Evolutionary conservation across 148 eudicot species (phyloP), one percentile per base, ranked within the genome.

Genomic region (Chenopodium quinoa): DNA sequence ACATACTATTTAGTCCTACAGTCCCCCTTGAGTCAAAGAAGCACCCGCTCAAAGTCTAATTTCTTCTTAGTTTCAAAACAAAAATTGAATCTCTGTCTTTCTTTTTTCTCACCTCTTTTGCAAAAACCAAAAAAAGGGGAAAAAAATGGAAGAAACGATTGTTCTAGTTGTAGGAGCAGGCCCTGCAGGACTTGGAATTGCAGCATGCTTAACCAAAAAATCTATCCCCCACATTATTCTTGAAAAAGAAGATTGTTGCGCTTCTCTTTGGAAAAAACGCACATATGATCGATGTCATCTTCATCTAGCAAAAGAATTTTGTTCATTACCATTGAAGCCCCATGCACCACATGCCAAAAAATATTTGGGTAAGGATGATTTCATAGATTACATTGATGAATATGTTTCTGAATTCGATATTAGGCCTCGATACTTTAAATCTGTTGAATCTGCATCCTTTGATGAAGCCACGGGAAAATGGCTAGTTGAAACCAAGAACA

Each of bases 201-300:
- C 90, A 0, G 90, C 85, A 56, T 88, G 88, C 76, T 52, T 90
- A 9, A 17, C 16, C 62, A 4, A 34, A 84, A 1, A 17, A 6
- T 0, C 79, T 0, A 86, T 90, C 14, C 89, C 91, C 1, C 76
- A 82, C 65, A 29, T 91, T 5, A 44, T 91, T 14, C 78, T 91
- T 0, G 94, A 91, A 65, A 64, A 40, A 70, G 92, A 90, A 71
- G 90, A 90, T 79, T 90, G 94, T 68, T 84, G 44, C 11, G 85
- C 85, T 52, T 86, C 87, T 2, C 81, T 89, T 0, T 90, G 91
- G 91, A 88, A 84, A 22, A 89, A 91, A 60, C 69, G 83, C 34
- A 34, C 92, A 14, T 91, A 91, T 9, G 90, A 91, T 78, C 50
- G 91, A 0, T 80, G 89, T 14, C 87, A 87, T 40, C 92, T 91